Conservation (phyloP, 331 rosid species). For the Arachis monticola region DNA sequence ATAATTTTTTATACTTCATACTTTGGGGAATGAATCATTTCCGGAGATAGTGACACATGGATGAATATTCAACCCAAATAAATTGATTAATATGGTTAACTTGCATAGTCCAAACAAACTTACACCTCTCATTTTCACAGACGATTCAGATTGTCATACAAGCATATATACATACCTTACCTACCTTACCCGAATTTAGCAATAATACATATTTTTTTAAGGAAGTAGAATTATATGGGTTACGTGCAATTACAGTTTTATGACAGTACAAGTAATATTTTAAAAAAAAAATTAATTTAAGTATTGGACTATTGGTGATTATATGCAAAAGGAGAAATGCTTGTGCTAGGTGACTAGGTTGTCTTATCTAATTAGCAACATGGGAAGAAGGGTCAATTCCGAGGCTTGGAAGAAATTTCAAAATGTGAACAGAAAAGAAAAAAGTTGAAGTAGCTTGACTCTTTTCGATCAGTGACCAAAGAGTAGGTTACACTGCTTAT, state of each 20-base stretch:
- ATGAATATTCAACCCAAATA: conserved; percentile 17
- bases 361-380: neutral
- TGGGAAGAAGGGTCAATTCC: neutral
- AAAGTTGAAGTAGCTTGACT: conserved; percentile 31
- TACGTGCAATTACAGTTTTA: neutral
- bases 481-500: conserved; percentile 5
- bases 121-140: neutral
- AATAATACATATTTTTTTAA: neutral
- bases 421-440: conserved; percentile 30
- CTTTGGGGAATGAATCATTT: conserved; percentile 4
- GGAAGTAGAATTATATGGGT: neutral
- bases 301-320: neutral
- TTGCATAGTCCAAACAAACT: conserved; percentile 14
- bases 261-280: neutral
- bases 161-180: neutral
- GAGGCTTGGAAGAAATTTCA: conserved; percentile 15
- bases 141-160: conserved; percentile 6
- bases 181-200: conserved; percentile 4
- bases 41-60: neutral
- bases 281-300: neutral
- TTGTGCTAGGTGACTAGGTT: neutral
- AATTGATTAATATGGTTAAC: neutral
- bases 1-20: neutral
- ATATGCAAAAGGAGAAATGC: neutral
- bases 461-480: neutral